A percentile compares a stretch with the other conserved stretches of the same genome.
Evolutionary conservation across 345 rosid species (phyloP).

Genomic region (Brassica carinata): DNA sequence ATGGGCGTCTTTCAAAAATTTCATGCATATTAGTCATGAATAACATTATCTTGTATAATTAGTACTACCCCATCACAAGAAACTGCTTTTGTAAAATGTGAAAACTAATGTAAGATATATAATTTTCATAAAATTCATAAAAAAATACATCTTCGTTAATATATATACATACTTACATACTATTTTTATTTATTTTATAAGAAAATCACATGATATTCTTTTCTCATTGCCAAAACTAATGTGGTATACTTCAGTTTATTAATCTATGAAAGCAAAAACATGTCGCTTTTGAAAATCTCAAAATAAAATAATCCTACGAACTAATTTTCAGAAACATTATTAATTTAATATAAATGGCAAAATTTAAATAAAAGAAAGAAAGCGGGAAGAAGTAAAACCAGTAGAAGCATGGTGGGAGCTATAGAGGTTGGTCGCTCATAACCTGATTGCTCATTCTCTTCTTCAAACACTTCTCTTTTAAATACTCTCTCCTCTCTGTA

Average conservation of each 20-base stretch:
- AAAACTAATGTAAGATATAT: neutral
- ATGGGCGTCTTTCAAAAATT: neutral
- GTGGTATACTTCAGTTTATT: neutral
- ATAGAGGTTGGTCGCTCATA: conserved; percentile 37
- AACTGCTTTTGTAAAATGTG: neutral
- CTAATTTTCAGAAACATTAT: neutral
- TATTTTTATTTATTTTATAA: neutral
- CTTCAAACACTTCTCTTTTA: conserved; percentile 18
- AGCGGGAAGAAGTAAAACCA: conserved; percentile 33
- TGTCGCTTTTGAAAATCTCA: neutral
- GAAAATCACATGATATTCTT: neutral
- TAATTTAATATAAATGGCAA: conserved; percentile 11
- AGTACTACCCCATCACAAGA: neutral
- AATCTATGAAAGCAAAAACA: neutral
- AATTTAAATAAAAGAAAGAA: neutral
- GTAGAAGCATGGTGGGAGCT: conserved; percentile 39
- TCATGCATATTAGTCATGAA: neutral
- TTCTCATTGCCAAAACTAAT: neutral
- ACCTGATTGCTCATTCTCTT: neutral
- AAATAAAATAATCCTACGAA: no score
- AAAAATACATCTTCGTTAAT: neutral
- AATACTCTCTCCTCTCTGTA: conserved; percentile 31
- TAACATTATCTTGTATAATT: neutral
- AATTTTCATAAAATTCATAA: neutral
- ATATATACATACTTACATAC: neutral